phyloP scores from a whole-genome alignment of 1,284 basidiomycete genomes.

The Irpex lacteus region DNA sequence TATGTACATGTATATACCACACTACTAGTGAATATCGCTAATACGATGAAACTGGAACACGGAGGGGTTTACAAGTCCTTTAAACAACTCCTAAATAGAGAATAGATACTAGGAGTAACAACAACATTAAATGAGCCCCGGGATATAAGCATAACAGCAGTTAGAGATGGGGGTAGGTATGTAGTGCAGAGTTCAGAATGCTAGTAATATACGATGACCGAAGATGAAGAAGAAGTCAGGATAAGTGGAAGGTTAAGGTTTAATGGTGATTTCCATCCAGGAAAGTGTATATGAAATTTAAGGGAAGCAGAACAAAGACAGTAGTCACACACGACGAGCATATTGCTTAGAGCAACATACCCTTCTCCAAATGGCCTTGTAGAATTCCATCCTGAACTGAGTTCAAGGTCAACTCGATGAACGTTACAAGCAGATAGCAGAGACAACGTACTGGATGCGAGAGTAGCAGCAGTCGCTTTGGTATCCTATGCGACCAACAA shows the following conservation, averaged over 20 bases:
- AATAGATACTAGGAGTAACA: neutral
- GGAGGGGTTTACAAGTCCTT: neutral
- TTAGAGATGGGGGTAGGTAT: neutral
- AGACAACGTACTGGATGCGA: conserved; percentile 32
- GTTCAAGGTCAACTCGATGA: neutral
- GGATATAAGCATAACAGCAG: neutral
- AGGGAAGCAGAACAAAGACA: neutral
- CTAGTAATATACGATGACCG: no score
- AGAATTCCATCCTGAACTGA: conserved; percentile 57
- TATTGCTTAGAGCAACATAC: conserved; percentile 19
- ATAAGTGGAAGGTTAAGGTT: neutral
- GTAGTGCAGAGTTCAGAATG: no score
- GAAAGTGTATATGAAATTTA: neutral
- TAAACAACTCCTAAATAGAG: neutral
- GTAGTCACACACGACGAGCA: neutral
- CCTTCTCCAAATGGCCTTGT: conserved; percentile 44
- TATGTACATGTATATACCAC: neutral
- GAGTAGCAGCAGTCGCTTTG: conserved; percentile 37
- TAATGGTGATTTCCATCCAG: neutral
- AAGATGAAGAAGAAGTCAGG: neutral
- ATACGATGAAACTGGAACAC: neutral
- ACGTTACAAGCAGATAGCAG: neutral
- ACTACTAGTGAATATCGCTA: neutral
- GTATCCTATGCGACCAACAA: conserved; percentile 33
- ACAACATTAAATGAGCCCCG: neutral